A percentile compares a stretch with the other conserved stretches of the same genome.
Evolutionary conservation across 108 stramenopile species (phyloP).

Genomic region (Phaeodactylum tricornutum): DNA sequence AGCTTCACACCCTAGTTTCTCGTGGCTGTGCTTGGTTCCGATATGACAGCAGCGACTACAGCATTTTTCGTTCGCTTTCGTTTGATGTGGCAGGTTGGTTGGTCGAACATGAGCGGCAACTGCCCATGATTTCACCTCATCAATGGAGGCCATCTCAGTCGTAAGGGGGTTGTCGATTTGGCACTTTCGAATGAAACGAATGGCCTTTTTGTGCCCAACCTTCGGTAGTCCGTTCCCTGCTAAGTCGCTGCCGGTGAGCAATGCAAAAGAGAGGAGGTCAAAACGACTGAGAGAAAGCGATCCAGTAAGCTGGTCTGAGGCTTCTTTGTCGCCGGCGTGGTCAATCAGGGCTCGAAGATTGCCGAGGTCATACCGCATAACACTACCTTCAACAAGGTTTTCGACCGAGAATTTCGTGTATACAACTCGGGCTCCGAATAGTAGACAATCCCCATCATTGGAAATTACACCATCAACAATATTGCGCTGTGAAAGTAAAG

Average conservation of each 20-base stretch:
- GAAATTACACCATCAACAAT: conserved; percentile 93
- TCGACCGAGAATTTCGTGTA: conserved; percentile 88
- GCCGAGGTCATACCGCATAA: conserved; percentile 50
- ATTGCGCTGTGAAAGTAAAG: conserved; percentile 59
- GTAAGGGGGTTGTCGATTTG: conserved; percentile 36
- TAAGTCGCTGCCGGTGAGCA: conserved; percentile 70
- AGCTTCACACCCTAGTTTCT: conserved; percentile 56
- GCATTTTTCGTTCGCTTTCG: conserved; percentile 9
- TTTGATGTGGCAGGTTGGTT: not conserved
- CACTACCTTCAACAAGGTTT: conserved; percentile 42
- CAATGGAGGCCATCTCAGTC: conserved; percentile 33
- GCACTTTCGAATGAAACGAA: conserved; percentile 59
- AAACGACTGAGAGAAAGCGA: conserved; percentile 33
- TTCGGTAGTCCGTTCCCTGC: conserved; percentile 52
- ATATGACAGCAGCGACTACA: conserved; percentile 59
- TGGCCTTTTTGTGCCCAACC: conserved; percentile 61
- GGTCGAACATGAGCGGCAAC: not conserved
- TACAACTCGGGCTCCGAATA: conserved; percentile 78
- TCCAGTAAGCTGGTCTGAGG: not conserved
- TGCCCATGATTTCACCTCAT: conserved; percentile 53
- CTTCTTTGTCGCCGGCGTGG: conserved; percentile 16
- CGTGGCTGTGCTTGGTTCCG: conserved; percentile 46
- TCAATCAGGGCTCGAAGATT: conserved; percentile 24
- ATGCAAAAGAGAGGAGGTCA: conserved; percentile 69
- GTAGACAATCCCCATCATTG: conserved; percentile 91